Base-by-base conservation (phyloP, 768 basidiomycete species). In the Boletus eberwhitei region DNA sequence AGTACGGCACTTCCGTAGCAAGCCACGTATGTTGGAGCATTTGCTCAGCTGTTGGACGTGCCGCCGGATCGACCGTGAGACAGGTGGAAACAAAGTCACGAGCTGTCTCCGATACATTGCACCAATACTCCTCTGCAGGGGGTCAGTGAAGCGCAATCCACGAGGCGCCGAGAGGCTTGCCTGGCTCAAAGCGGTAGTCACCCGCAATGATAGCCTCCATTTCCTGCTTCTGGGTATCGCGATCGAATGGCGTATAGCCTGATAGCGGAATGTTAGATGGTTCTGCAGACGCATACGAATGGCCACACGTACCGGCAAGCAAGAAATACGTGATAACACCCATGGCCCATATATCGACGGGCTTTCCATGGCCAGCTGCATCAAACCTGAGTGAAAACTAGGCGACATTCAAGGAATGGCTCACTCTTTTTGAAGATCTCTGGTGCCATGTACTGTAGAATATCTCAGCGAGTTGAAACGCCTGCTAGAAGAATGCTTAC, bases 251-350 rank as follows among this genome's bases (percentile, higher is more conserved):
- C 6, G 97, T 99, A 76, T 98, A 95, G 3, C 91, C 88, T 64
- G 75, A 74, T 29, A 16, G 43, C 21, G 17, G 11, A 46, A 11
- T 16, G 13, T 58, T 16, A 55, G 45, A 35, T 26, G 21, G 21
- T 19, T 43, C 24, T n/a, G 38, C 41, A 26, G 38, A 49, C 38
- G 24, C 24, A 38, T 17, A 5, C 3, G 12, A 35, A 22, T 24
- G 35, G n/a, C 9, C 3, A 26, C 37, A 53, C 65, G 19, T 58
- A 67, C 84, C 86, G 48, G 86, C 86, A 26, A 98, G 86, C 4
- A 98, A 76, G 86, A 97, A 97, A 74, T 98, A 98, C 13, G 96
- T 90, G 71, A 99, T 95, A 46, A 99, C 96, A 37, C 96, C 96
- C 84, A 98, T 95, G 1, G 96, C 94, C 95, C 93, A 95, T 52